These are phyloP conservation scores for Ramalina intermedia DNA, from an alignment of 495 filamentous ascomycete species.

Conservation along the genomic window DNA sequence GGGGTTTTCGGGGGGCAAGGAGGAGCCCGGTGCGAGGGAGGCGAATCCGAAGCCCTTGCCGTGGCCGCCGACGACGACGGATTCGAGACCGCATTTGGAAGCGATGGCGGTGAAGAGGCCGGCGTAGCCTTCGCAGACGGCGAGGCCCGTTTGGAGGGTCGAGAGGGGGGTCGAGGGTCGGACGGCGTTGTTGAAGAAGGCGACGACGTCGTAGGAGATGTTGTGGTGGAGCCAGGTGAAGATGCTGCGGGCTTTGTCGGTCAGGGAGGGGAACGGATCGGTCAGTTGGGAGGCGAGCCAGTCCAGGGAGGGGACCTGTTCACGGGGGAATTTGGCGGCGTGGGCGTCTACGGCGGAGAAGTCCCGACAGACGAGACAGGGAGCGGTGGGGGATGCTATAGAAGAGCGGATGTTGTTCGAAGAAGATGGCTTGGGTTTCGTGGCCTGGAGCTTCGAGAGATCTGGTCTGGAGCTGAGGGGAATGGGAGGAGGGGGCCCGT, in stretches of 20 bases:
- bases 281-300: conserved; percentile 69
- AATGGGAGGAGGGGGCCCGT: conserved; percentile 36
- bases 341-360: conserved; percentile 69
- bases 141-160: conserved; percentile 57
- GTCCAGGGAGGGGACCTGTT: conserved; percentile 31
- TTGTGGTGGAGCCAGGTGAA: conserved; percentile 97
- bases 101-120: conserved; percentile 66
- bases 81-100: conserved; percentile 55
- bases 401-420: conserved; percentile 7
- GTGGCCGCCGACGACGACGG: conserved; percentile 56
- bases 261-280: conserved; percentile 58
- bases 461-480: conserved; percentile 44
- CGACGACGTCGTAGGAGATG: conserved; percentile 63
- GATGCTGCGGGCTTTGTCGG: conserved; percentile 81
- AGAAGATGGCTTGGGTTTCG: conserved; percentile 31
- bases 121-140: conserved; percentile 88
- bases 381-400: conserved; percentile 14
- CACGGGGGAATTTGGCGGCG: conserved; percentile 60
- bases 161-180: conserved; percentile 49
- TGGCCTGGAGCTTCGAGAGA: conserved; percentile 36
- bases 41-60: conserved; percentile 73
- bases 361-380: conserved; percentile 73
- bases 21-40: conserved; percentile 36
- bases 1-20: conserved; percentile 39
- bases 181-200: conserved; percentile 59